Evolutionary conservation across 2,329 filamentous ascomycete genomes (phyloP), one percentile per base, ranked within the genome.

Genomic region (Daldinia eschscholtzii): DNA sequence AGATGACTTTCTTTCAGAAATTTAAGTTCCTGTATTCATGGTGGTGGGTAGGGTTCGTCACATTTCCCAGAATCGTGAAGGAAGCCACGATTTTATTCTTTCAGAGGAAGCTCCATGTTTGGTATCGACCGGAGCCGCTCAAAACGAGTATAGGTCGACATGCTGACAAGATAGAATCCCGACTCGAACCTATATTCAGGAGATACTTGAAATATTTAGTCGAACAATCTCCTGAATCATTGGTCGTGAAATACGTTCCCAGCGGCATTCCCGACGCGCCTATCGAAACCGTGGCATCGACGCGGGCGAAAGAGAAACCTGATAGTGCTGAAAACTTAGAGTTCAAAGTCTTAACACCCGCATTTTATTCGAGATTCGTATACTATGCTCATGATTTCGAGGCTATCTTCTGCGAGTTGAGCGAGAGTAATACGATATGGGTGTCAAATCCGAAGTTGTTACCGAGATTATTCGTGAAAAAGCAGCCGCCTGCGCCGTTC

Each of bases 1-100:
- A 74, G 0, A 81, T 91, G 76, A 80, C 77, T 0, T n/a, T 77
- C 0, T 61, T 78, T 41, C 79, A 83, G 5, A 87, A 83, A 63
- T 20, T 80, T 0, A 72, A 48, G 3, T 89, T 91, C 67, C 70
- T 91, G 3, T 64, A 76, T 2, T 75, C 76, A 1, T 93, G 90
- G 89, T 89, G 86, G 83, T 92, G 89, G 89, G 86, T 91, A 9
- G 89, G 88, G 1, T 83, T 92, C 30, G 80, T 86, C 26, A 92
- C 90, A 0, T 88, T 90, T 70, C 89, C 90, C 1, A 84, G 90
- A 28, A 92, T 92, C 53, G 76, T 89, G 20, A 85, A 84, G 61
- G 85, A 93, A 78, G 90, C 89, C 1, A 81, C 76, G 1, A 80
- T 78, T 13, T 81, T 93, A 4, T 89, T 87, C 76, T 88, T 89